These are phyloP conservation scores for Cercophora samala DNA, from an alignment of 495 filamentous ascomycete species.

Conservation along the genomic window DNA sequence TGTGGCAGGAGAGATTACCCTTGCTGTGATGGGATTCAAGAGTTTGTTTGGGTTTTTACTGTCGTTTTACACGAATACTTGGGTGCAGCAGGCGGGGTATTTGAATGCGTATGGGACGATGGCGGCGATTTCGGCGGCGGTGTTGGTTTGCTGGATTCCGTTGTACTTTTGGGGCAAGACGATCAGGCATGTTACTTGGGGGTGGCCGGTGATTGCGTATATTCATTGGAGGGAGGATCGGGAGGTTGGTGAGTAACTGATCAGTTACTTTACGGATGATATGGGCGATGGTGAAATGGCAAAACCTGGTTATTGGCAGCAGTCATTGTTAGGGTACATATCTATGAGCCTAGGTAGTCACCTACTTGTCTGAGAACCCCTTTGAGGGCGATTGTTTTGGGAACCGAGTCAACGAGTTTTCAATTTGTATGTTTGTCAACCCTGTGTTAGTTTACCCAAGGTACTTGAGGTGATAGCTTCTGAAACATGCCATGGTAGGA, in stretches of 20 bases:
- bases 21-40: constrained; percentile 54
- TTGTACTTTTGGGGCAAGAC: constrained; percentile 50
- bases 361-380: too few species aligned
- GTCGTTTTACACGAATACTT: constrained; percentile 58
- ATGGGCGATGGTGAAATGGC: too few species aligned
- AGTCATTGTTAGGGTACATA: too few species aligned
- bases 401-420: too few species aligned
- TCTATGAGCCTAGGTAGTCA: too few species aligned
- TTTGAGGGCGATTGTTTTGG: too few species aligned
- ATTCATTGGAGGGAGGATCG: constrained; percentile 49
- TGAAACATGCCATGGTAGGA: too few species aligned
- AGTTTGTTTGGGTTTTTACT: constrained; percentile 56
- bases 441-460: too few species aligned
- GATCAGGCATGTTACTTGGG: constrained; percentile 45
- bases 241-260: constrained; percentile 47
- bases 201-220: constrained; percentile 46
- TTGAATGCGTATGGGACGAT: constrained; percentile 51
- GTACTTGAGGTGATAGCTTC: too few species aligned
- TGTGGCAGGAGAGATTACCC: constrained; percentile 50
- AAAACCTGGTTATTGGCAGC: too few species aligned
- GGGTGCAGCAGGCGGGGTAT: constrained; percentile 53
- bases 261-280: too few species aligned
- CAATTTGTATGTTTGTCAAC: too few species aligned
- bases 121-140: constrained; percentile 46
- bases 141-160: constrained; percentile 42